These are phyloP conservation scores for Populus hybrid DNA, from an alignment of 441 rosid genomes.

Conservation along the genomic window DNA sequence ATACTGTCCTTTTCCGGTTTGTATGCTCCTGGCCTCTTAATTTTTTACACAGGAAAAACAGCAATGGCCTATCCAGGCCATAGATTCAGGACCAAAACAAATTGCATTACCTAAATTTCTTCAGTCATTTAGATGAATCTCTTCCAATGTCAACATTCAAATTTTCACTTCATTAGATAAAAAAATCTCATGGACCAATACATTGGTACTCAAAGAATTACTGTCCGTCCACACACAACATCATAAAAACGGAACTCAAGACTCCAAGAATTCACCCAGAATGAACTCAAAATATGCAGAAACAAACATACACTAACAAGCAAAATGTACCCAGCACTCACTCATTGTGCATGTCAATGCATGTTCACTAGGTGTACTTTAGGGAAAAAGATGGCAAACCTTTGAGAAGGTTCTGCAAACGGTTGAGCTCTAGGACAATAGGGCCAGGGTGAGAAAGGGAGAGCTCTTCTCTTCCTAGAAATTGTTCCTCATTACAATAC, in stretches of 20 bases:
- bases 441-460: conserved; percentile 49
- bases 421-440: conserved; percentile 56
- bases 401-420: conserved; percentile 63
- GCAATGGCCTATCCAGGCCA: background rate
- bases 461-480: conserved; percentile 30
- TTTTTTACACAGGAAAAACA: too few relatives aligned
- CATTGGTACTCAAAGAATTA: background rate
- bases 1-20: too few relatives aligned
- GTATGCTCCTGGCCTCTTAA: background rate
- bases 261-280: background rate
- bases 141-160: too few relatives aligned
- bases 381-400: conserved; percentile 31
- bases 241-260: background rate
- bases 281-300: background rate
- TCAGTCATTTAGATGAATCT: background rate
- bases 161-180: too few relatives aligned
- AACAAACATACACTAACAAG: background rate
- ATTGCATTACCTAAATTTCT: background rate
- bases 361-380: background rate
- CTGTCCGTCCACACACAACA: background rate
- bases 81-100: too few relatives aligned
- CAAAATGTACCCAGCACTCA: background rate
- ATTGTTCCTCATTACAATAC: conserved; percentile 29
- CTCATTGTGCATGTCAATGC: background rate
- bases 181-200: background rate